Base-by-base conservation (phyloP, 805 yeast species). In the Jamesozyma lodderae region DNA sequence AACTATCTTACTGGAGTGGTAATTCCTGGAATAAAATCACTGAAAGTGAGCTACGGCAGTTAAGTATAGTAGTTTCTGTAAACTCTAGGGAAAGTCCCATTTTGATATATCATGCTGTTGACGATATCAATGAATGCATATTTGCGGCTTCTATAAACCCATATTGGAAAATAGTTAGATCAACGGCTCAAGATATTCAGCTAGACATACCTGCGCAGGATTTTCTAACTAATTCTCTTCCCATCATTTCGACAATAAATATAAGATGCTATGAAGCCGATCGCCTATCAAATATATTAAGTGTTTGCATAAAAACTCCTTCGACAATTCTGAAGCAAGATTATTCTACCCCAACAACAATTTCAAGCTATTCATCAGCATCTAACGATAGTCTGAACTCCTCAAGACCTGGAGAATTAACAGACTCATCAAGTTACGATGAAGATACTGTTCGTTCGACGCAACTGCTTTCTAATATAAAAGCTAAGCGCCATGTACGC, bases 151-250 rank as follows among this genome's bases (percentile, higher is more conserved):
- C 29, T 4, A 37, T 56, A 1, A 31, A 49, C 3, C 14, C 42
- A 2, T 40, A 34, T 14, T 53, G 58, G 53, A 51, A 43, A 28
- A 36, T 41, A 17, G 31, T 39, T 4, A 49, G 46, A 32, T 43
- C 56, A 2, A 46, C 59, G 2, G 61, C 59, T 4, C 54, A 49
- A 35, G 61, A 56, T 43, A 36, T 54, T 30, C 61, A 56, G 31
- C 21, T 54, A 4, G 30, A 43, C 7, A 36, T 55, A 6, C 48
- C 53, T 1, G 6, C 38, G 4, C 17, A 18, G 3, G 40, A 44
- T 31, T 25, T 45, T 14, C 23, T 47, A 13, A 36, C 35, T 16
- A 38, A 42, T n/a, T 23, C 32, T 10, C 20, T 46, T 3, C 43
- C 49, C 11, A 14, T 11, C 1, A 38, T 38, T 6, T 36, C 37